These are phyloP conservation scores for Chrysoporthe cubensis DNA, from an alignment of 2,329 filamentous ascomycete species.

Conservation along the genomic window DNA sequence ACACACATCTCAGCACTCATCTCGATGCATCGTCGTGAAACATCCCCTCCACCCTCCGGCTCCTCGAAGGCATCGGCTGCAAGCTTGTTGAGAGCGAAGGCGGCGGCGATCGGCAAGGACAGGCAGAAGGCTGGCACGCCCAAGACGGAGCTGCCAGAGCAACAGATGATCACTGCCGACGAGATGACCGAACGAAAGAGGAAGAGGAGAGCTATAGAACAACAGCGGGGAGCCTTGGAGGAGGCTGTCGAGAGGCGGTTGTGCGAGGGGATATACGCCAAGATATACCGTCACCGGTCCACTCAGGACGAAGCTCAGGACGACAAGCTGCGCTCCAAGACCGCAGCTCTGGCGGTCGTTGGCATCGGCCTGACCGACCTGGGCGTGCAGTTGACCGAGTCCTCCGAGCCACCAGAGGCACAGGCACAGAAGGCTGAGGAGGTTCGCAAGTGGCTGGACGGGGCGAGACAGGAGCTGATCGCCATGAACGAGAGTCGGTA, in stretches of 20 bases:
- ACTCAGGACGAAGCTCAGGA: constrained; percentile 95
- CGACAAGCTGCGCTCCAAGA: constrained; percentile 92
- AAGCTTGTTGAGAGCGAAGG: constrained; percentile 60
- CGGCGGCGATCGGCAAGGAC: constrained; percentile 57
- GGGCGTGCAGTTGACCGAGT: constrained; percentile 71
- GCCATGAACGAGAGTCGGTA: constrained; percentile 87
- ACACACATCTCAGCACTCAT: constrained; percentile 85
- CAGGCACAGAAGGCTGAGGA: constrained; percentile 65
- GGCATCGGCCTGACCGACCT: constrained; percentile 88
- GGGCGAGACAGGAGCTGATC: constrained; percentile 71
- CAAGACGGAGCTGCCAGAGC: constrained; percentile 53
- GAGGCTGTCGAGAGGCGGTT: constrained; percentile 88
- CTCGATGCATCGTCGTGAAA: constrained; percentile 72
- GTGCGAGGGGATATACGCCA: constrained; percentile 82
- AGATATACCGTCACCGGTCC: constrained; percentile 87
- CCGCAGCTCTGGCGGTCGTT: constrained; percentile 85
- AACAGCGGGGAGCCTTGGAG: constrained; percentile 77
- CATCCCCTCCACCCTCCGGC: constrained; percentile 57
- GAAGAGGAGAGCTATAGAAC: constrained; percentile 76
- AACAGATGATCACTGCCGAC: constrained; percentile 88
- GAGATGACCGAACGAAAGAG: constrained; percentile 82
- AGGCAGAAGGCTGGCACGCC: constrained; percentile 50
- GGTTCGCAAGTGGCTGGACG: constrained; percentile 72
- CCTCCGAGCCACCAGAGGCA: constrained; percentile 58
- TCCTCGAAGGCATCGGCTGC: constrained; percentile 61